Evolutionary conservation across 2,329 filamentous ascomycete species (phyloP), one percentile per base, ranked within the genome.

Genomic region (Pyrenophora teres): DNA sequence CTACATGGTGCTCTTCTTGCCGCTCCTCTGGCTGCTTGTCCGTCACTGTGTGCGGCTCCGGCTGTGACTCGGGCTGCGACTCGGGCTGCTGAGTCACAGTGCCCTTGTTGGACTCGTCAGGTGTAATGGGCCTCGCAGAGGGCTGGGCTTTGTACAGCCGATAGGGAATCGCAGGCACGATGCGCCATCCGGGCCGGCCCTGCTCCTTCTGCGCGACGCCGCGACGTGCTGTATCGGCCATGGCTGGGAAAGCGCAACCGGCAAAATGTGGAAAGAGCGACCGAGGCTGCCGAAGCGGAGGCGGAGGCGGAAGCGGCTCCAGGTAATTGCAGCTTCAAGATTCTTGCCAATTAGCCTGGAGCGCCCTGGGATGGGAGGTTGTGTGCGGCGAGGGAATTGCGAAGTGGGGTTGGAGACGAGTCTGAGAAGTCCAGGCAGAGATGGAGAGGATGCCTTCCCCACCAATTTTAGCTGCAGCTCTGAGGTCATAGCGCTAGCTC

Each of bases 341-440:
- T 45, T 52, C 36, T 59, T 65, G 67, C 62, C 72, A 74, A 75
- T 74, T 74, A 73, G 70, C 73, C 70, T 74, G 72, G 73, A 75
- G 73, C 70, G 72, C 72, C 65, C 61, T 59, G 52, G 44, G 42
- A 45, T 23, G 37, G 58, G 53, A 43, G 40, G 52, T 54, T 54
- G 53, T 52, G 59, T 46, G 51, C 48, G 46, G 44, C 35, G 52
- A 48, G 57, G 50, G 51, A 59, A 53, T 44, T 52, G 44, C 50
- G 38, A 41, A 40, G 50, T 44, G 45, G 50, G 50, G 50, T 52
- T 38, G 19, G 25, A 45, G 50, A 52, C 47, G 40, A 36, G 49
- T 35, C 43, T 50, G 32, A 21, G 36, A 52, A 40, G 42, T 23
- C 43, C 43, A 52, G 50, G 45, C 45, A 49, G 50, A 52, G 21